Evolutionary conservation across 2,329 filamentous ascomycete genomes (phyloP), one percentile per base, ranked within the genome.

Genomic region (Cladosporium oxysporum): DNA sequence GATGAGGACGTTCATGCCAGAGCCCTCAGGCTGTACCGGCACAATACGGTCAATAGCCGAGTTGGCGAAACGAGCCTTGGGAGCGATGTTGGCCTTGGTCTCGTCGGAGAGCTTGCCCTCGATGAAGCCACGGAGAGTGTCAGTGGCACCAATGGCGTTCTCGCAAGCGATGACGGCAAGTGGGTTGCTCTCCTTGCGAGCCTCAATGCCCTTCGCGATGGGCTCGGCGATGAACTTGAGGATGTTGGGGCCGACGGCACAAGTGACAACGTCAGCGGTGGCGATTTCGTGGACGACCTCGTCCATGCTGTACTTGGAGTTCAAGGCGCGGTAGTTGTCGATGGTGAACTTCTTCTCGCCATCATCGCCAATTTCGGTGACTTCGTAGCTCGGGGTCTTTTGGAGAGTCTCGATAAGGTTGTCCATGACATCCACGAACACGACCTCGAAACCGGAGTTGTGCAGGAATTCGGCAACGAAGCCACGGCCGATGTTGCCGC

Each of bases 21-120:
- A 87, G 73, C 91, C 83, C 60, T 87, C 82, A 68, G 92, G 89
- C 82, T 98, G 95, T 52, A 92, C 91, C 16, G 95, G 95, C 28
- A 98, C 95, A 77, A 99, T 99, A 68, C 95, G 92, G 84, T 99
- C 95, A 78, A 99, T 97, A 73, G 95, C 95, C 69, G 92, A 97
- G 84, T 99, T 99, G 82, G 94, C 94, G 78, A 96, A 98, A 72
- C 91, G 88, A 59, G 93, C 93, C 73, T 92, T 91, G 72, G 85
- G 81, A 75, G 88, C 81, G 76, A 96, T 88, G 72, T 87, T 85
- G 18, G 85, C 84, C 57, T 93, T 84, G 62, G 89, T 88, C 59
- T 88, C 83, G 47, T 86, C 81, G 23, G 87, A 83, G 52, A 93
- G 91, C 82, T 95, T 90, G 73, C 86, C 83, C 73, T 89, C 84